Conservation (phyloP, 495 filamentous ascomycete species). For the Gamarada debralockiae region DNA sequence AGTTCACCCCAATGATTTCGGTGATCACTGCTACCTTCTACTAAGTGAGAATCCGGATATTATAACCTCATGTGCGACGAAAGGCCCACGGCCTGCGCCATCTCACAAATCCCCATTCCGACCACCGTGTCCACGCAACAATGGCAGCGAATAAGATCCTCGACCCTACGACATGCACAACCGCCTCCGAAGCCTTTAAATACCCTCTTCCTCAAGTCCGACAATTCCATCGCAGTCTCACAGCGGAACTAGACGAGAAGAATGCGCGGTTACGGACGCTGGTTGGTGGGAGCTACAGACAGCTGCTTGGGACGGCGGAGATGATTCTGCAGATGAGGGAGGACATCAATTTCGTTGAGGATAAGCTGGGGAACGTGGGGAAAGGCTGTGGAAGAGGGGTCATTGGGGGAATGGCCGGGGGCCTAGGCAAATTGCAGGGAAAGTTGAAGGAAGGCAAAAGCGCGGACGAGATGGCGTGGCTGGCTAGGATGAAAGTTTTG, state of each 20-base stretch:
- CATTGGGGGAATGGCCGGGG: constrained; percentile 62
- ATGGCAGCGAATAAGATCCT: constrained; percentile 23
- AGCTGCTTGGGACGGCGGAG: constrained; percentile 89
- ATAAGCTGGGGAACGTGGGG: constrained; percentile 65
- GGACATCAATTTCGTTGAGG: constrained; percentile 71
- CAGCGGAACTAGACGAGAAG: constrained; percentile 65
- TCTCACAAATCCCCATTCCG: background rate
- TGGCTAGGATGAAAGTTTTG: constrained; percentile 38
- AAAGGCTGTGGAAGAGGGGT: constrained; percentile 70
- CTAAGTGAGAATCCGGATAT: too few species aligned
- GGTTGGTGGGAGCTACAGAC: constrained; percentile 91
- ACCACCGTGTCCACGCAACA: background rate
- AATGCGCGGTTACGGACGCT: constrained; percentile 83
- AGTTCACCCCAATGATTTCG: too few species aligned
- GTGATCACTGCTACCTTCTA: too few species aligned
- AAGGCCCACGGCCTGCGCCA: too few species aligned
- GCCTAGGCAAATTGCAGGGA: constrained; percentile 56
- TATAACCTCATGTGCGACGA: too few species aligned
- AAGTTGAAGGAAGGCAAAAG: constrained; percentile 37
- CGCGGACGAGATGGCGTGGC: constrained; percentile 16
- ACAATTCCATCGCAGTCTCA: constrained; percentile 50
- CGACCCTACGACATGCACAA: constrained; percentile 14
- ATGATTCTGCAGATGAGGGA: constrained; percentile 84
- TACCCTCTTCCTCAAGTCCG: constrained; percentile 57
- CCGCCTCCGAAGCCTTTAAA: constrained; percentile 21